Evolutionary conservation across 768 basidiomycete species (phyloP), one percentile per base, ranked within the genome.

Genomic region (Boletus bicolor): DNA sequence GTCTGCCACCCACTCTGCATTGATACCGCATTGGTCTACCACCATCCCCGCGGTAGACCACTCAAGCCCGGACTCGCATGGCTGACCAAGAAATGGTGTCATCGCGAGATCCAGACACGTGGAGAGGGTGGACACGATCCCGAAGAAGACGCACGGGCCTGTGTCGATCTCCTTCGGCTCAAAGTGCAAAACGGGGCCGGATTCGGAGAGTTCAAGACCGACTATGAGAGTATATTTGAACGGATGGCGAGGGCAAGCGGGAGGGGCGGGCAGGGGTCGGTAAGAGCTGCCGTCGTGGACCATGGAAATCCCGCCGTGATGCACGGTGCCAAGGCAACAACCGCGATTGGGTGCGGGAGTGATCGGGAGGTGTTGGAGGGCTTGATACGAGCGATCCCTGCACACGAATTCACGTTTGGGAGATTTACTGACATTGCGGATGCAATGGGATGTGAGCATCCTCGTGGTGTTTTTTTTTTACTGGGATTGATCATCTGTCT

Each of bases 51-150:
- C 19, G 94, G 96, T 1, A 83, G 92, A 39, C 94, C 96, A 0
- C 83, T 93, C 58, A 98, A 98, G 73, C 93, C 96, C 0, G 93
- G 91, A 1, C 80, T 99, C 7, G 94, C 94, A n/a, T 98, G 93
- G 93, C 82, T 99, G 44, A 91, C 92, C 44, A 90, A 91, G 67
- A 93, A 92, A 67, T 98, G 93, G 93, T 87, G 92, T 53, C 82
- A 82, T 11, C 82, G 89, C 49, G 91, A 94, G 62, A 98, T 99
- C 42, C 96, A 98, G 71, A 83, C 80, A 0, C 75, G 82, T 0
- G 92, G 91, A 0, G 87, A 89, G 48, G 89, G 87, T 2, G 93
- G 93, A 3, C 96, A 98, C 69, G 90, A 97, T 59, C 92, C 94
- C 3, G 91, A 94, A 63, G 96, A 98, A 68, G 96, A 98, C 63